Base-by-base conservation (phyloP, 1,284 basidiomycete species). In the Testicularia cyperi region DNA sequence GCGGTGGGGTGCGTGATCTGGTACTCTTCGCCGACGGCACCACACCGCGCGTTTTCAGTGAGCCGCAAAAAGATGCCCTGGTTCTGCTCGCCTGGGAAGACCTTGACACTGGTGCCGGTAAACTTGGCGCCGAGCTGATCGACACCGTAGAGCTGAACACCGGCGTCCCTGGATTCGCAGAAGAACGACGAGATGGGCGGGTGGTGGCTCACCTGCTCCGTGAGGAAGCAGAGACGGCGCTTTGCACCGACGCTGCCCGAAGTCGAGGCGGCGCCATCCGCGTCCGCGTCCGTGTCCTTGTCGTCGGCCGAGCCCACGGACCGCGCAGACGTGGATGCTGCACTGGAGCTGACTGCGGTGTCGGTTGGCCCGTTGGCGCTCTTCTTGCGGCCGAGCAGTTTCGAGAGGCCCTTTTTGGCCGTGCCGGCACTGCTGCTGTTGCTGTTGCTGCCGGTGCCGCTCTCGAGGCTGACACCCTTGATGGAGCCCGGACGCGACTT, bases 1-100 rank as follows among this genome's bases (percentile, higher is more conserved):
- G 92, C 94, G 19, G 84, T 81, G 12, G 92, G 92, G 74, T 96
- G 92, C 2, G 89, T 89, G 70, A 96, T 85, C 70, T 88, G 85
- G 23, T 68, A 70, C 53, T 72, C 62, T 38, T 74, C 72, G 27
- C 72, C 72, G 1, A 33, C 44, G 2, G 66, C 65, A 4, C 46
- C 44, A 28, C 57, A 58, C n/a, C 44, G 58, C 2, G 57, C 64
- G 14, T 44, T 58, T 13, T 69, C 63, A 16, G 58, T 64, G 30
- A 74, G 66, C 18, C 46, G 52, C 12, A 70, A 13, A 38, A 87
- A 96, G 52, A 97, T 85, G 29, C 94, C 94, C 78, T 90, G 86
- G 46, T 73, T 73, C 36, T 60, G 57, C 29, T 66, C 62, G 33
- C 72, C 72, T 0, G 94, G 88, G 18, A 83, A 80, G 29, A 98